These are phyloP conservation scores for Phytophthora pseudosyringae DNA, from an alignment of 352 stramenopile genomes.

Conservation along the genomic window DNA sequence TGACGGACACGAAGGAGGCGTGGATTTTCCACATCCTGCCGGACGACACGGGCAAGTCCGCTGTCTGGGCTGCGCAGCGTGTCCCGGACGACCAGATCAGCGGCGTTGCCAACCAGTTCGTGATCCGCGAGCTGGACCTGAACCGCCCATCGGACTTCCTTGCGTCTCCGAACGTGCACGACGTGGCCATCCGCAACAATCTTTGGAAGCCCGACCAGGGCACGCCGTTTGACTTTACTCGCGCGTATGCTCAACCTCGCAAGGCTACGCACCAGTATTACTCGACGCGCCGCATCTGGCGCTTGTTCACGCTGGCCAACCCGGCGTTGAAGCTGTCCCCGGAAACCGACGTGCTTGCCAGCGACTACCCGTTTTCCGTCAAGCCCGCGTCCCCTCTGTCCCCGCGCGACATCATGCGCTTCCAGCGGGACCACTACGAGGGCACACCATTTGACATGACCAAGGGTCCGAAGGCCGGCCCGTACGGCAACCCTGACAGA, in stretches of 20 bases:
- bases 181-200: slow-evolving; percentile 85
- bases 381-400: slow-evolving; percentile 58
- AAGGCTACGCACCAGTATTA: slow-evolving; percentile 76
- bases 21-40: slow-evolving; percentile 97
- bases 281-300: slow-evolving; percentile 91
- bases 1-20: slow-evolving; percentile 90
- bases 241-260: slow-evolving; percentile 78
- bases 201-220: slow-evolving; percentile 70
- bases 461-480: slow-evolving; percentile 72
- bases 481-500: slow-evolving; percentile 92
- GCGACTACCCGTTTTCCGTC: slow-evolving; percentile 91
- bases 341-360: slow-evolving; percentile 74
- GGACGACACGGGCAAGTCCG: slow-evolving; percentile 92
- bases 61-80: slow-evolving; percentile 94
- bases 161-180: slow-evolving; percentile 87
- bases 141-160: slow-evolving; percentile 86
- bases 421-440: slow-evolving; percentile 95
- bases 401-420: slow-evolving; percentile 89
- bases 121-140: slow-evolving; percentile 90
- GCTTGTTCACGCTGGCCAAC: slow-evolving; percentile 85
- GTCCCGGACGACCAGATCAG: slow-evolving; percentile 88
- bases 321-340: slow-evolving; percentile 74
- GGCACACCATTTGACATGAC: slow-evolving; percentile 93
- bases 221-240: slow-evolving; percentile 90
- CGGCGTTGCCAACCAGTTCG: slow-evolving; percentile 94